These are phyloP conservation scores for Geotrichum citri-aurantii DNA, from an alignment of 1,139 yeast genomes.

Conservation along the genomic window DNA sequence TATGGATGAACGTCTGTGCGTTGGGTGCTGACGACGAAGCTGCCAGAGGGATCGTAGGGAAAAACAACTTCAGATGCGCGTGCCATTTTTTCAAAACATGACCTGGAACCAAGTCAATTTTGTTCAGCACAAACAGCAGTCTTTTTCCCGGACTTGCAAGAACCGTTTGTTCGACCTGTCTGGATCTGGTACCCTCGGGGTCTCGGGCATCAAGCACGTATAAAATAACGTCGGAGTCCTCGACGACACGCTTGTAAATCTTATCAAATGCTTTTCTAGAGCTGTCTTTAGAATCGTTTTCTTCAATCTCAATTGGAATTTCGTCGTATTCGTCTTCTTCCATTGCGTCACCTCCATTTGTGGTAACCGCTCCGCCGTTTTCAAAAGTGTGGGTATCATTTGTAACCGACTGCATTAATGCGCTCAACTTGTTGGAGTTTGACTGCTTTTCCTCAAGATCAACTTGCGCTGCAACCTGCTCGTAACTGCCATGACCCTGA, in stretches of 20 bases:
- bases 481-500: constrained; percentile 43
- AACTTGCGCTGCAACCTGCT: constrained; percentile 40
- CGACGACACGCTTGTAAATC: constrained; percentile 80
- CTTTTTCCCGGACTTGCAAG: constrained; percentile 77
- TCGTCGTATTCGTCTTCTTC: constrained; percentile 27
- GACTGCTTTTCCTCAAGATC: constrained; percentile 20
- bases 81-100: constrained; percentile 81
- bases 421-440: constrained; percentile 59
- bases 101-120: constrained; percentile 87
- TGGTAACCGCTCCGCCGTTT: constrained; percentile 40
- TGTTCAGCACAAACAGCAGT: constrained; percentile 77
- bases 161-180: constrained; percentile 85
- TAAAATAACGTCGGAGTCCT: constrained; percentile 80
- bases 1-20: constrained; percentile 67
- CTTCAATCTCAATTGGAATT: constrained; percentile 18
- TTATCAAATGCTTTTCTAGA: constrained; percentile 72
- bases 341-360: constrained; percentile 34
- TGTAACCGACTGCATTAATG: constrained; percentile 84
- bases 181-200: constrained; percentile 92
- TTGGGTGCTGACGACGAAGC: constrained; percentile 52
- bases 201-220: constrained; percentile 96
- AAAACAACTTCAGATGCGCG: constrained; percentile 66
- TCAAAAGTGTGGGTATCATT: constrained; percentile 65
- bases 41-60: constrained; percentile 85
- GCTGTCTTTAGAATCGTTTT: constrained; percentile 45